Conservation (phyloP, 495 filamentous ascomycete species). For the Rhypophila decipiens region DNA sequence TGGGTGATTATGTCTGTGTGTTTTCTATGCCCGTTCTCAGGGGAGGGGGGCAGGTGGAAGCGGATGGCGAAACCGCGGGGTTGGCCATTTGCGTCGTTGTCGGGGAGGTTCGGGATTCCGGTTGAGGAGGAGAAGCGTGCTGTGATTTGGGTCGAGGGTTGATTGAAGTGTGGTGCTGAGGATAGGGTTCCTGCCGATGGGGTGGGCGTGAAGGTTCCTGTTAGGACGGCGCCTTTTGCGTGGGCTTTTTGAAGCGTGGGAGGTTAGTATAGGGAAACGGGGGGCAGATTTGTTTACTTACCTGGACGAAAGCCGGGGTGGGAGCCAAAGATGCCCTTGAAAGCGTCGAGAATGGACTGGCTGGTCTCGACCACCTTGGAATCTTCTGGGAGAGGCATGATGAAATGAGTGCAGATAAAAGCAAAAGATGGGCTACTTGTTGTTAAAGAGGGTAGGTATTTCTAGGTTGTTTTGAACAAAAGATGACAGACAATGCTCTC, state of each 20-base stretch:
- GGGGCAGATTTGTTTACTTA: conserved; percentile 7
- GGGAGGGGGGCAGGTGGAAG: conserved; percentile 32
- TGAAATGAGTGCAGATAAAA: too few species aligned
- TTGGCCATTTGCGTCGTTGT: conserved; percentile 41
- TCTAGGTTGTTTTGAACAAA: too few species aligned
- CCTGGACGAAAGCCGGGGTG: conserved; percentile 43
- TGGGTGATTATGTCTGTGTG: conserved; percentile 54
- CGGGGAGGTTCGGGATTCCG: conserved; percentile 45
- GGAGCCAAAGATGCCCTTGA: conserved; percentile 38
- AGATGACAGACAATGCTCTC: too few species aligned
- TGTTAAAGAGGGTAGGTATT: too few species aligned
- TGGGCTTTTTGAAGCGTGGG: conserved; percentile 35
- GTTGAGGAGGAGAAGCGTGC: conserved; percentile 49
- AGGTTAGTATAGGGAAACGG: background rate
- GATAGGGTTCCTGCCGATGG: conserved; percentile 34
- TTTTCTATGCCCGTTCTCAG: conserved; percentile 25
- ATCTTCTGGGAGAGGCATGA: conserved; percentile 41
- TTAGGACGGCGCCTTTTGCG: conserved; percentile 43
- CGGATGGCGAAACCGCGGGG: conserved; percentile 46
- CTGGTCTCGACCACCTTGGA: conserved; percentile 34
- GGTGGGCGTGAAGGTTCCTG: conserved; percentile 46
- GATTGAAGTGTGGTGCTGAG: conserved; percentile 44
- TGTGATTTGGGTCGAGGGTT: conserved; percentile 37
- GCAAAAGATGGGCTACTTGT: too few species aligned
- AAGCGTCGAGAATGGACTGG: conserved; percentile 26